Evolutionary conservation across 148 eudicot species (phyloP), one percentile per base, ranked within the genome.

Genomic region (Silene latifolia): DNA sequence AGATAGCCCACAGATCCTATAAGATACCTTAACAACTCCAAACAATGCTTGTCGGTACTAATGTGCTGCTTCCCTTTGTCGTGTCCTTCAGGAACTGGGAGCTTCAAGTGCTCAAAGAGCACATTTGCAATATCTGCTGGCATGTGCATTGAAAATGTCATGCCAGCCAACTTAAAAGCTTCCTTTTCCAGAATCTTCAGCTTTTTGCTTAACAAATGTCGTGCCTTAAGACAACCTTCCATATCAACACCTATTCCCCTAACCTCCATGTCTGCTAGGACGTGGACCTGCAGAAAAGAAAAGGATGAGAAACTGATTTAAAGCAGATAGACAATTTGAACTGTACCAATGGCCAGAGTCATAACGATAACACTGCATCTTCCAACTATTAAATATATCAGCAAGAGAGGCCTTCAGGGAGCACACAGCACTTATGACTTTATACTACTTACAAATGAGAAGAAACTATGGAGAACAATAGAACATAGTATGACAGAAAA

Each of bases 41-140:
- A 84, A 78, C 98, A 96, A 67, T 89, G 94, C 75, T 92, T 96
- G 78, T 90, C 98, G 21, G 99, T 96, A 79, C 99, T 96, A 63
- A 90, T 90, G 79, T 96, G 99, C 66, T 85, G 86, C 73, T 90
- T 92, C 70, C 91, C 92, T 79, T 83, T 87, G 72, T 86, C 81
- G 70, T 76, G 80, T 4, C 91, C 94, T 76, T 89, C 97, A 1
- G 98, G 97, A 82, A 90, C 73, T 46, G 97, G 94, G 68, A 96
- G 92, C 89, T 92, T 90, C 86, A 96, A 86, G 82, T 78, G 92
- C 78, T 77, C 89, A 82, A 82, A 96, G 42, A 96, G 91, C 39
- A 96, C 88, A 86, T 90, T 88, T 72, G 99, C 99, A 81, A 96
- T 91, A 83, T 96, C 99, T 51, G 99, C 97, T 8, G 99, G 88